Percentiles rank a stretch among this genome's conserved stretches.
phyloP scores from a whole-genome alignment of 2,329 filamentous ascomycete genomes.

The Aspergillus sp. region DNA sequence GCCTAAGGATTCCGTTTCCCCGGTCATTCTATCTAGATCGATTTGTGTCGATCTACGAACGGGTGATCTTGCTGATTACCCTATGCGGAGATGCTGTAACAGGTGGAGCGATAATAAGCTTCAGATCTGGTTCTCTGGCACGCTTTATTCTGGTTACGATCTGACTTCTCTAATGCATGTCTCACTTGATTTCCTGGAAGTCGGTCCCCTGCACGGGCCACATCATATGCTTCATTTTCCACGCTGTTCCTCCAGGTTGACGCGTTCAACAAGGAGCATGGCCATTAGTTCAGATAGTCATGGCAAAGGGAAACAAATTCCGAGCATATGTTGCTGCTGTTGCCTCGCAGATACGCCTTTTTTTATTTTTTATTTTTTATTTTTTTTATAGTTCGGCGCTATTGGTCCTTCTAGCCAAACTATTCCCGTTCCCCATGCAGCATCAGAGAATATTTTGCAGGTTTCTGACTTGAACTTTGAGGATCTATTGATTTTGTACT shows the following conservation, averaged over 20 bases:
- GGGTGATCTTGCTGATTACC: slow-evolving; percentile 8
- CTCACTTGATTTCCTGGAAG: slow-evolving; percentile 1
- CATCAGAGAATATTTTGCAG: background rate
- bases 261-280: slow-evolving; percentile 2
- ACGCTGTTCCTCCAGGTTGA: slow-evolving; percentile 2
- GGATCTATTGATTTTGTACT: slow-evolving; percentile 5
- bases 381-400: too few relatives aligned
- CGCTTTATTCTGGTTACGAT: background rate
- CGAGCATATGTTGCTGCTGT: background rate
- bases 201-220: background rate
- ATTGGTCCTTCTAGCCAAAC: background rate
- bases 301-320: slow-evolving; percentile 2
- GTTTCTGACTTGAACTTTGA: slow-evolving; percentile 3
- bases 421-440: background rate
- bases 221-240: background rate
- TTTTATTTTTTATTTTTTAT: too few relatives aligned
- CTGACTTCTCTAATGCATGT: slow-evolving; percentile 3
- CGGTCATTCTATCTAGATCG: background rate
- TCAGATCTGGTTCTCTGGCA: slow-evolving; percentile 1
- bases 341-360: background rate
- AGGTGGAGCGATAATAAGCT: slow-evolving; percentile 5
- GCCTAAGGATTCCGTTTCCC: background rate
- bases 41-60: background rate
- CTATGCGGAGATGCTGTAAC: background rate
- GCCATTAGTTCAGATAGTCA: too few relatives aligned